Base-by-base conservation (phyloP, 176 grass and related monocot genomes). In the Puccinellia tenuiflora region DNA sequence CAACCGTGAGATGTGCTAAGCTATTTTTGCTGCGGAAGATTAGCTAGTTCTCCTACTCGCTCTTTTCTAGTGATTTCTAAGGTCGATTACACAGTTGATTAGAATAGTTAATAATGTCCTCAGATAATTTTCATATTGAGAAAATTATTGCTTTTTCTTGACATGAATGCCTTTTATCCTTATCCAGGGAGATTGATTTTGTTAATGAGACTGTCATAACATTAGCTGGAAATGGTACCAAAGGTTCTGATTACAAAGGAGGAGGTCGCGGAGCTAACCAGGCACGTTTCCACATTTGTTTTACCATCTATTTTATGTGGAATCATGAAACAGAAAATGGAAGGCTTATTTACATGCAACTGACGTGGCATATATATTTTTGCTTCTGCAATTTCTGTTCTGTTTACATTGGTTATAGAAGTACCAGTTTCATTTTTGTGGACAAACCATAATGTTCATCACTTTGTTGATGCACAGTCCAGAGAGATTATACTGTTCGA, bases 211-310 rank as follows among this genome's bases (percentile, higher is more conserved):
- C 85, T 67, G 95, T 98, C 63, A 90, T 72, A 93, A 98, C 95
- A 67, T 88, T 98, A 76, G 92, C 95, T 83, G 95, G 95, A 90
- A 98, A 95, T 78, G 92, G 92, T 77, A 95, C 76, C 4, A 98
- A 98, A 91, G 95, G 95, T 72, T 95, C 92, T 62, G 95, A 98
- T 88, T 91, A 95, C 76, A 85, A 60, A 85, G 95, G 95, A 76
- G 95, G 95, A 73, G 75, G 74, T 38, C 84, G 64, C 65, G 92
- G 92, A 95, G 91, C 85, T 91, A 73, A 88, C 64, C 95, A 95
- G 95, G 95, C 81, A 94, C 34, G 81, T 64, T 73, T 81, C 53
- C 26, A 14, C 16, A 5, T 88, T 69, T 35, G 38, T 24, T 80
- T 77, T 42, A 47, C 60, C 47, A 57, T 77, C 5, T 77, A 21